These are phyloP conservation scores for Populus deltoides DNA, from an alignment of 345 rosid genomes.

Conservation along the genomic window DNA sequence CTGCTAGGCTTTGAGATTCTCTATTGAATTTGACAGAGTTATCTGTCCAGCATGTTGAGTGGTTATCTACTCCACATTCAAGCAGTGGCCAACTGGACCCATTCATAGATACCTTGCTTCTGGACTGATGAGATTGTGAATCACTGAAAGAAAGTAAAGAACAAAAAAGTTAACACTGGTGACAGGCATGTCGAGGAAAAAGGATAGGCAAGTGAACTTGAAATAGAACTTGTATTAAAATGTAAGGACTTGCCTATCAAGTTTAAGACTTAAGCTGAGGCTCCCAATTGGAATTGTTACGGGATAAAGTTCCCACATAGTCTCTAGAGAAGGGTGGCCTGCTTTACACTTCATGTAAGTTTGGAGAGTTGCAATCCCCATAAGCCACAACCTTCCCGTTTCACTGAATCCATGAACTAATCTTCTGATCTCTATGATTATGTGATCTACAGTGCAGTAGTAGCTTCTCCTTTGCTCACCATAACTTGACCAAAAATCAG, in stretches of 20 bases:
- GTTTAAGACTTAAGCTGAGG: constrained; percentile 57
- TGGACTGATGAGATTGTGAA: constrained; percentile 26
- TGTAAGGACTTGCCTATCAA: constrained; percentile 38
- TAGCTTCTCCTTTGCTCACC: constrained; percentile 46
- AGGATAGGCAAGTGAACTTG: neutral
- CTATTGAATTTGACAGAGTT: constrained; percentile 44
- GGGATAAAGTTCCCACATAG: constrained; percentile 59
- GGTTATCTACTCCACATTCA: constrained; percentile 29
- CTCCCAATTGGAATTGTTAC: constrained; percentile 48
- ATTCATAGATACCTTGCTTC: constrained; percentile 28
- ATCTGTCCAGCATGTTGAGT: constrained; percentile 39
- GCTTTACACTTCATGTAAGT: constrained; percentile 57
- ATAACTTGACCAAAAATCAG: constrained; percentile 55
- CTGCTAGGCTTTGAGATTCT: constrained; percentile 37
- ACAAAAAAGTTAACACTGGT: neutral
- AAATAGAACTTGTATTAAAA: neutral
- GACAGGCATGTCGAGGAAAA: neutral
- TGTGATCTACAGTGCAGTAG: constrained; percentile 42
- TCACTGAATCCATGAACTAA: constrained; percentile 42
- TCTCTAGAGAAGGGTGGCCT: constrained; percentile 59
- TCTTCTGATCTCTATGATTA: constrained; percentile 56
- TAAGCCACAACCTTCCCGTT: constrained; percentile 41
- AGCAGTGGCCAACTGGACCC: constrained; percentile 31
- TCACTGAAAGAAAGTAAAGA: constrained; percentile 32
- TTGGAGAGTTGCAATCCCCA: constrained; percentile 52